Percentiles rank a stretch among this genome's conserved stretches.
Evolutionary conservation across 176 grass and related monocot species (phyloP).

Genomic region (Oryza glumipatula): DNA sequence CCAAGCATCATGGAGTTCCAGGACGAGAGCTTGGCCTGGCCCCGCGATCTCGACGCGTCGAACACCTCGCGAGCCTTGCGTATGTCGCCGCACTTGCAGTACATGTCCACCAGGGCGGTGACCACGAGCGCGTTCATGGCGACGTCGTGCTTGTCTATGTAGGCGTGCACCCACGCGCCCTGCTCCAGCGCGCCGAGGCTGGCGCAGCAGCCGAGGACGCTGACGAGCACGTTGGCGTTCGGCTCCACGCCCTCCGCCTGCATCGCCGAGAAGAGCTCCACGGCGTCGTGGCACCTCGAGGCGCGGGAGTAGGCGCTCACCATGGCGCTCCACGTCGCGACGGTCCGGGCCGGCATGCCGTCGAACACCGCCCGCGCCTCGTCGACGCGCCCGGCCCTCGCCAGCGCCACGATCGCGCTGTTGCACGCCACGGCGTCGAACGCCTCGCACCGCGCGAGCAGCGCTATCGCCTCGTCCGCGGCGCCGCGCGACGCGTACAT

Average conservation of each 20-base stretch:
- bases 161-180: slow-evolving; percentile 69
- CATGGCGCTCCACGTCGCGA: slow-evolving; percentile 76
- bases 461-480: slow-evolving; percentile 41
- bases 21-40: slow-evolving; percentile 47
- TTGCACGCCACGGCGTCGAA: slow-evolving; percentile 72
- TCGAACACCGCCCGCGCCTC: slow-evolving; percentile 59
- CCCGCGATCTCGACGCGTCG: slow-evolving; percentile 17
- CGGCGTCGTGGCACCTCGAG: slow-evolving; percentile 43
- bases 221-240: slow-evolving; percentile 66
- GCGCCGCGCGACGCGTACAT: slow-evolving; percentile 63
- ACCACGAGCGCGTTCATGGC: slow-evolving; percentile 56
- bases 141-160: slow-evolving; percentile 46
- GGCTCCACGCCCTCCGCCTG: slow-evolving; percentile 59
- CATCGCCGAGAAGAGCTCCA: slow-evolving; percentile 67
- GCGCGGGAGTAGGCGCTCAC: slow-evolving; percentile 58
- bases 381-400: slow-evolving; percentile 48
- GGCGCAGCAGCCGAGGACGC: slow-evolving; percentile 63
- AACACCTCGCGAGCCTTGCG: slow-evolving; percentile 60
- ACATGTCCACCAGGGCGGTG: slow-evolving; percentile 74
- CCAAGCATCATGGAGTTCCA: slow-evolving; percentile 86
- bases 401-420: slow-evolving; percentile 62
- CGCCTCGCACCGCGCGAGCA: slow-evolving; percentile 36
- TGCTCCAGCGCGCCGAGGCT: slow-evolving; percentile 63
- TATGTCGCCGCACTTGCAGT: slow-evolving; percentile 67
- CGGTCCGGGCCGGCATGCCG: slow-evolving; percentile 56